phyloP scores from a whole-genome alignment of 306 rosid species.

The Erythrophleum fordii region DNA sequence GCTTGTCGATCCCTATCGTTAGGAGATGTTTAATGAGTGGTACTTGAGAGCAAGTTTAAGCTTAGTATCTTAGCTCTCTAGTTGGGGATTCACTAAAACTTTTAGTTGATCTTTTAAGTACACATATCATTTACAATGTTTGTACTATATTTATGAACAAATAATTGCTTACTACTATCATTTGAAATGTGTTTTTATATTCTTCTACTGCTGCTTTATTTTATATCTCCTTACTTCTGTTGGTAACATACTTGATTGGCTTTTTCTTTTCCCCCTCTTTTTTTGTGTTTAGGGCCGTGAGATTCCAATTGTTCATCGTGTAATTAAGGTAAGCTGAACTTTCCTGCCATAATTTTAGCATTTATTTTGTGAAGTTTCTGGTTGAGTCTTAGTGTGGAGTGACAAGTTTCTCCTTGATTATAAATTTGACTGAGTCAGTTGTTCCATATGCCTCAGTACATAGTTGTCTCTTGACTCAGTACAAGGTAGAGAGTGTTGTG shows the following conservation, averaged over 20 bases:
- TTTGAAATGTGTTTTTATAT: background rate
- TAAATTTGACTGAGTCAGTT: background rate
- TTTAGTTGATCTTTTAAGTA: background rate
- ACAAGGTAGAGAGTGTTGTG: background rate
- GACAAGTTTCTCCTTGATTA: background rate
- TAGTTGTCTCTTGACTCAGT: background rate
- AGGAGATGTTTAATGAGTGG: background rate
- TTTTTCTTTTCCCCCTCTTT: background rate
- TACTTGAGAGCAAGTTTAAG: background rate
- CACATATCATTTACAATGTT: background rate
- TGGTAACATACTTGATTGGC: conserved; percentile 8
- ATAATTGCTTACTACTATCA: background rate
- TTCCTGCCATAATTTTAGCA: background rate
- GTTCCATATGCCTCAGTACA: background rate
- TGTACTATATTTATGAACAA: background rate
- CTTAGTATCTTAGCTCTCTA: background rate
- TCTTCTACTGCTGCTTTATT: background rate
- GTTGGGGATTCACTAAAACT: background rate
- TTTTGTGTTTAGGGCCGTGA: conserved; percentile 64
- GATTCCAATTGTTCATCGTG: conserved; percentile 85
- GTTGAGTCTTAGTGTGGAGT: background rate
- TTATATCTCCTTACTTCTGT: background rate
- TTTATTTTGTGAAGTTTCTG: conserved; percentile 5
- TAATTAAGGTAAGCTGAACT: conserved; percentile 59
- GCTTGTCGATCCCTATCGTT: background rate